Evolutionary conservation across 2,329 filamentous ascomycete species (phyloP), one percentile per base, ranked within the genome.

Genomic region (Nectriaceae sp.): DNA sequence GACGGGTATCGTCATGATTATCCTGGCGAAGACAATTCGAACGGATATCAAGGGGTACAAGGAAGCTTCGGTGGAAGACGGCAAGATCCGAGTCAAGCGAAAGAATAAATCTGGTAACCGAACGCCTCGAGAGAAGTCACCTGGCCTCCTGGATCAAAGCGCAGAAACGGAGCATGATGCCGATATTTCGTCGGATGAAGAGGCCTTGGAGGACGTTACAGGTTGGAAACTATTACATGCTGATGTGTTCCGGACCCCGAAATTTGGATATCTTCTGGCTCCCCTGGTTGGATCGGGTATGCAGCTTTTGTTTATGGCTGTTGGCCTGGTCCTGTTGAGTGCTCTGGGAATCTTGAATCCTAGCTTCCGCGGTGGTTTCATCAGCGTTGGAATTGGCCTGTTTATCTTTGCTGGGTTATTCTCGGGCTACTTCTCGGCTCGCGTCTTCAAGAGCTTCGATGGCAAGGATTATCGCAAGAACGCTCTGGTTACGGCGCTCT

Each of bases 201-300:
- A 84, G 36, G 71, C 80, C 0, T 67, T 89, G 5, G 90, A 96
- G 61, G 90, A 96, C 59, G 79, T 88, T 21, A 89, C 88, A 2
- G 90, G 90, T 42, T 96, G 90, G 90, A 96, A 96, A 67, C 75
- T 94, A 15, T 77, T 96, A 3, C 89, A 95, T 62, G 89, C 82
- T n/a, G 90, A 96, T 67, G 89, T 95, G 4, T 96, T 96, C 73
- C 82, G 90, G 40, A 76, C 85, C 21, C 90, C 90, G 1, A 69
- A 75, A 3, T 81, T 83, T 54, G 89, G 88, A 21, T 81, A 84
- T 43, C 75, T 96, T 2, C 76, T 96, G 33, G 89, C 90, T 0
- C 90, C 90, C 1, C 73, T 96, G 6, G 77, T 95, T 18, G 91
- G 91, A 3, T 95, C 90, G 1, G 90, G 90, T 36, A 90, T 88